Base-by-base conservation (phyloP, 1,284 basidiomycete genomes). In the Amylostereum chailletii region DNA sequence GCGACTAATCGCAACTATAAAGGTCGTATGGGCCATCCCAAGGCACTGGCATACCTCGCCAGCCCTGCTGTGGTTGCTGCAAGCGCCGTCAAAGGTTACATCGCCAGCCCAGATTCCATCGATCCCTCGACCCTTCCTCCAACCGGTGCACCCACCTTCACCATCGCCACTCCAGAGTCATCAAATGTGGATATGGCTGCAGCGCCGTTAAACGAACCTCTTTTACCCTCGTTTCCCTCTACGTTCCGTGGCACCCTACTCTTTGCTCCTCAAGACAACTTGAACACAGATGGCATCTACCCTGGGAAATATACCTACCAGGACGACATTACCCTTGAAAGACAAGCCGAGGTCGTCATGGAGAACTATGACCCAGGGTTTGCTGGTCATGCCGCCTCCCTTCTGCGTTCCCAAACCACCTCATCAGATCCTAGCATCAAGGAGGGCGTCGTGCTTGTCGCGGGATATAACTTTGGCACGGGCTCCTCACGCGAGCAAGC, bases 241-340 rank as follows among this genome's bases (percentile, higher is more conserved):
- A 67, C 72, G 34, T 98, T 99, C 68, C 67, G 77, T 1, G 96
- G 96, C 0, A 83, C 86, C 0, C 70, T 98, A 5, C 73, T 98
- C 45, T 99, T 98, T 62, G 82, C 86, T 0, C 95, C 96, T 0
- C 94, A 98, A 63, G 95, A 99, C 67, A 99, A 99, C 65, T 69
- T 99, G 51, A 99, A 95, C 65, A 99, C 95, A 1, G 95, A 99
- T 62, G 96, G 91, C 4, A 93, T 99, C 63, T 99, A 99, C 71
- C 96, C 95, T 0, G 96, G 95, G 34, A 99, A 98, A 68, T 99
- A 99, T 69, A 99, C 96, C 0, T 99, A 99, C 69, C 94, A 97
- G 67, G 95, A 99, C 65, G 96, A 98, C 64, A 97, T 99, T 62
- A 98, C 95, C 0, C 90, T 94, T 34, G 85, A 86, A 56, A 81